Percentiles rank a stretch among this genome's conserved stretches.
phyloP scores from a whole-genome alignment of 1,284 basidiomycete species.

The Ceratobasidium papillatum region DNA sequence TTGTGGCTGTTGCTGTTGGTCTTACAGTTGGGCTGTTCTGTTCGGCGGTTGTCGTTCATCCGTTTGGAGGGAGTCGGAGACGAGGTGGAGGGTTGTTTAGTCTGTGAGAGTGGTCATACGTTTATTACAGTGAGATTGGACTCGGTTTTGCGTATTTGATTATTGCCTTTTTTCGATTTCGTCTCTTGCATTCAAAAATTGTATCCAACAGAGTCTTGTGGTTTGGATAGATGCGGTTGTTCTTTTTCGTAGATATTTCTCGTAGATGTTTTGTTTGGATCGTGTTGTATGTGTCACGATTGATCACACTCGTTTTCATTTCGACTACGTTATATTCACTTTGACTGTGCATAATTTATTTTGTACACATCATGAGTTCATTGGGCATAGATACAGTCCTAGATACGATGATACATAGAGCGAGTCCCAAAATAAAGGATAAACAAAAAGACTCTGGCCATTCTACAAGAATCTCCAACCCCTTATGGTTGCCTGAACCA shows the following conservation, averaged over 20 bases:
- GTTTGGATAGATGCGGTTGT: conserved; percentile 20
- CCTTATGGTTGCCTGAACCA: too few relatives aligned
- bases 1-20: conserved; percentile 69
- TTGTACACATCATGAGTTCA: background rate
- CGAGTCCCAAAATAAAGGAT: background rate
- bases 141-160: background rate
- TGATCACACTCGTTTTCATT: conserved; percentile 1
- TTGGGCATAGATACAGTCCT: conserved; percentile 10
- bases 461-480: too few relatives aligned
- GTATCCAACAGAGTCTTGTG: conserved; percentile 32
- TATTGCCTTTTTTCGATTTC: background rate
- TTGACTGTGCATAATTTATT: conserved; percentile 18
- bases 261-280: background rate
- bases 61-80: conserved; percentile 56
- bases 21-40: conserved; percentile 76
- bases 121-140: conserved; percentile 48
- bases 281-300: conserved; percentile 8
- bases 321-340: background rate
- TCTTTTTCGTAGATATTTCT: conserved; percentile 2
- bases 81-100: conserved; percentile 50
- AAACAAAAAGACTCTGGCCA: conserved; percentile 9
- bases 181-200: conserved; percentile 5
- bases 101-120: conserved; percentile 49
- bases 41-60: conserved; percentile 57
- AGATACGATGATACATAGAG: background rate